Evolutionary conservation across 2,329 filamentous ascomycete genomes (phyloP).

Genomic region (Pseudocercospora fuligena): DNA sequence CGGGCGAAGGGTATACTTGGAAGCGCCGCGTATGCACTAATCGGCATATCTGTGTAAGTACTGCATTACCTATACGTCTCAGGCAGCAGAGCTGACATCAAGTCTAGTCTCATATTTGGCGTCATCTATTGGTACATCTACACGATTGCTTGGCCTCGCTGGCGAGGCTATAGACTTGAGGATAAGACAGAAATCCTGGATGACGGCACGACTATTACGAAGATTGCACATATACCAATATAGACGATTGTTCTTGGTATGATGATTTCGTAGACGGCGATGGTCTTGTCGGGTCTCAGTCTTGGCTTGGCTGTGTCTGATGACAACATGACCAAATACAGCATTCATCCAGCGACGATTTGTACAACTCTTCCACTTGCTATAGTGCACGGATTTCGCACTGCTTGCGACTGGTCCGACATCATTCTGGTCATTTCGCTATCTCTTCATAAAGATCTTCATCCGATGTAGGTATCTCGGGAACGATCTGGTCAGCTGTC

Average conservation of each 20-base stretch:
- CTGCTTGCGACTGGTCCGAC: no score
- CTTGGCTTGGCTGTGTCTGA: no score
- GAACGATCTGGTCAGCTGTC: no score
- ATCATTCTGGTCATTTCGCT: no score
- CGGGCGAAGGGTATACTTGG: slow-evolving; percentile 53
- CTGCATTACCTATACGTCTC: neutral
- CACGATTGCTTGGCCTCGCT: slow-evolving; percentile 64
- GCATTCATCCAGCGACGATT: no score
- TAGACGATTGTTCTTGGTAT: neutral
- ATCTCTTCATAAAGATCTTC: no score
- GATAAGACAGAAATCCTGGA: slow-evolving; percentile 64
- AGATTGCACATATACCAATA: slow-evolving; percentile 25
- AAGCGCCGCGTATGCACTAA: slow-evolving; percentile 59
- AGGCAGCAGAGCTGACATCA: slow-evolving; percentile 18
- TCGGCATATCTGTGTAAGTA: slow-evolving; percentile 60
- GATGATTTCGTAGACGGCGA: no score
- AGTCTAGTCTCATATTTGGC: slow-evolving; percentile 59
- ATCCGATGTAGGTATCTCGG: no score
- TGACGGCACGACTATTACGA: slow-evolving; percentile 71
- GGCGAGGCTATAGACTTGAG: slow-evolving; percentile 65
- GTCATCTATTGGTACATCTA: slow-evolving; percentile 72
- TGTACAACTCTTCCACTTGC: no score
- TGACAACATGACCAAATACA: no score
- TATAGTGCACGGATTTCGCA: no score
- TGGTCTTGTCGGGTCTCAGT: no score